These are phyloP conservation scores for Clavispora vitiphila DNA, from an alignment of 805 yeast species.

Conservation along the genomic window DNA sequence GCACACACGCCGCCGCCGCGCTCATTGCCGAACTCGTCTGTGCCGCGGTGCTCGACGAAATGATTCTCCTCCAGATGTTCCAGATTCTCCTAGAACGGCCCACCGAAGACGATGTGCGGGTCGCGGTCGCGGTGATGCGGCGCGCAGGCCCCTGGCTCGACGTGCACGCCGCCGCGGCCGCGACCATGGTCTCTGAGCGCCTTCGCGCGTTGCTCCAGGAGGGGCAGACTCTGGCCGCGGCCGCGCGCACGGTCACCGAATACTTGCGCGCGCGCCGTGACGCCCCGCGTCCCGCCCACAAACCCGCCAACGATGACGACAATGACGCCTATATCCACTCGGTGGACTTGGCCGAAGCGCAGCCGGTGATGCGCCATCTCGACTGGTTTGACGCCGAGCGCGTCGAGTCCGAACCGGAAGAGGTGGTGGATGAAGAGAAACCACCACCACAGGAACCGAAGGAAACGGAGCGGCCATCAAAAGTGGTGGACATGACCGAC, in stretches of 20 bases:
- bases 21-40: conserved; percentile 63
- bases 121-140: conserved; percentile 47
- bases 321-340: conserved; percentile 51
- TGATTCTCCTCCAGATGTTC: conserved; percentile 29
- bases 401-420: conserved; percentile 9
- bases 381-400: conserved; percentile 35
- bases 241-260: conserved; percentile 6
- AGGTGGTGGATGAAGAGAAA: background rate
- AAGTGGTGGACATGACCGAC: conserved; percentile 65
- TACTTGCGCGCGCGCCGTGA: conserved; percentile 11
- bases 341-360: conserved; percentile 48
- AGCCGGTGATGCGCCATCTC: conserved; percentile 42
- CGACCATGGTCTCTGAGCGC: conserved; percentile 51
- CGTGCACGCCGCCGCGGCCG: conserved; percentile 39
- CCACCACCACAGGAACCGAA: too few species aligned
- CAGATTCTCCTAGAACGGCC: conserved; percentile 32
- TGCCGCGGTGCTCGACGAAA: conserved; percentile 45
- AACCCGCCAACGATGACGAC: too few species aligned
- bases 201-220: conserved; percentile 59
- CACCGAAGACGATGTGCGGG: conserved; percentile 52
- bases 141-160: conserved; percentile 49
- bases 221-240: conserved; percentile 19
- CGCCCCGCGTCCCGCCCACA: background rate
- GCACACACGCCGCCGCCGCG: conserved; percentile 38
- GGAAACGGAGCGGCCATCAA: background rate